These are phyloP conservation scores for Fragilaria crotonensis DNA, from an alignment of 108 stramenopile species.

Conservation along the genomic window DNA sequence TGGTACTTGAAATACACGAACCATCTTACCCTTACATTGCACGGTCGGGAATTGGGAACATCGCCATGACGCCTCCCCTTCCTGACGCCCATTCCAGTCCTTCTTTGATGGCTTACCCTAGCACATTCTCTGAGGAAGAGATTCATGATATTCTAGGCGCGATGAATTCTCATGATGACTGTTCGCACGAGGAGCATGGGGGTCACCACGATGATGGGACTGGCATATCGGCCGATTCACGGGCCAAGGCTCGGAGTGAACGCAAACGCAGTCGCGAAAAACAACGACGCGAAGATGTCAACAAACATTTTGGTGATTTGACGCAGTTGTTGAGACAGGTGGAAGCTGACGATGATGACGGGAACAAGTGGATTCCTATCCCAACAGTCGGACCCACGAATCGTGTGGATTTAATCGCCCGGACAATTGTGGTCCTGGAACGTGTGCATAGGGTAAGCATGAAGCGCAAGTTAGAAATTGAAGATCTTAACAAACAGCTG, in stretches of 20 bases:
- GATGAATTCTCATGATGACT: background rate
- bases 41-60: no score
- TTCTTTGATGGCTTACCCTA: background rate
- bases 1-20: no score
- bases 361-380: background rate
- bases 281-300: conserved; percentile 42
- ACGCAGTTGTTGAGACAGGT: conserved; percentile 36
- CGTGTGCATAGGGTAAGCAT: conserved; percentile 28
- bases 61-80: conserved; percentile 1
- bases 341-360: conserved; percentile 34
- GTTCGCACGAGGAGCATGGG: background rate
- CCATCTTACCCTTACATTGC: no score
- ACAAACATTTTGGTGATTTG: conserved; percentile 36
- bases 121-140: background rate
- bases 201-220: background rate
- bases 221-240: conserved; percentile 11
- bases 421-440: conserved; percentile 53
- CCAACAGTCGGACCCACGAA: conserved; percentile 49
- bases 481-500: conserved; percentile 46
- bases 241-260: conserved; percentile 33
- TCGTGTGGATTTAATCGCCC: conserved; percentile 75
- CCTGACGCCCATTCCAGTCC: background rate
- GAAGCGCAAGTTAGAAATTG: conserved; percentile 31
- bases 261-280: conserved; percentile 49
- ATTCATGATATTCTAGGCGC: conserved; percentile 3